Conservation (phyloP, 148 eudicot genomes). For the Diospyros kaki region DNA sequence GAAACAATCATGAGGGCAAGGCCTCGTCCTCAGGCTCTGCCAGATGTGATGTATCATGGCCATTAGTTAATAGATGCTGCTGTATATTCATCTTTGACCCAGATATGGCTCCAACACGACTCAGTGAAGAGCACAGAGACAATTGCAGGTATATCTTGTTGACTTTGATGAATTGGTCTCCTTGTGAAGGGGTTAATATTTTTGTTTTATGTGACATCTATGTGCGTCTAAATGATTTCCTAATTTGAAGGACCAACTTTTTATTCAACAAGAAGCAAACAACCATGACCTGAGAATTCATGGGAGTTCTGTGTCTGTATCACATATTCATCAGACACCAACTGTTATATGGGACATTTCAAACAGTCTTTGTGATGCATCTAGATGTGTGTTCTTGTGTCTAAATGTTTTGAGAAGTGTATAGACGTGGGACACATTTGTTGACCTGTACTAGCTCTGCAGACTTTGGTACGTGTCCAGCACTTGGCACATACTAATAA, state of each 20-base stretch:
- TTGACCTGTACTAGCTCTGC: too few species aligned
- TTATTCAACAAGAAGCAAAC: background rate
- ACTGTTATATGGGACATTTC: too few species aligned
- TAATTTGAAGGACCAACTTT: background rate
- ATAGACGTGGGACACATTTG: too few species aligned
- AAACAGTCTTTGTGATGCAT: too few species aligned
- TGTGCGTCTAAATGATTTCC: background rate
- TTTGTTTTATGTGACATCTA: background rate
- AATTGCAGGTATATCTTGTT: slow-evolving; percentile 42
- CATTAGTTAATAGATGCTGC: slow-evolving; percentile 25
- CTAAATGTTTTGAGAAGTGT: too few species aligned
- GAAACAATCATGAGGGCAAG: slow-evolving; percentile 76
- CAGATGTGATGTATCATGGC: slow-evolving; percentile 40
- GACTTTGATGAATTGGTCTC: background rate
- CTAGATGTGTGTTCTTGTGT: too few species aligned
- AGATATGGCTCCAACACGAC: slow-evolving; percentile 31
- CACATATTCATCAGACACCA: too few species aligned
- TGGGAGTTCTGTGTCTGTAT: too few species aligned
- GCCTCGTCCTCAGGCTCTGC: slow-evolving; percentile 77
- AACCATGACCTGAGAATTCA: too few species aligned
- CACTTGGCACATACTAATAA: too few species aligned
- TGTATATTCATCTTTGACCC: slow-evolving; percentile 34
- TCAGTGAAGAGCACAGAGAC: slow-evolving; percentile 29
- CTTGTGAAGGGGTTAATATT: background rate
- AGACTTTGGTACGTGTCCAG: too few species aligned